Base-by-base conservation (phyloP, 2,329 filamentous ascomycete species). In the Didymella glomerata region DNA sequence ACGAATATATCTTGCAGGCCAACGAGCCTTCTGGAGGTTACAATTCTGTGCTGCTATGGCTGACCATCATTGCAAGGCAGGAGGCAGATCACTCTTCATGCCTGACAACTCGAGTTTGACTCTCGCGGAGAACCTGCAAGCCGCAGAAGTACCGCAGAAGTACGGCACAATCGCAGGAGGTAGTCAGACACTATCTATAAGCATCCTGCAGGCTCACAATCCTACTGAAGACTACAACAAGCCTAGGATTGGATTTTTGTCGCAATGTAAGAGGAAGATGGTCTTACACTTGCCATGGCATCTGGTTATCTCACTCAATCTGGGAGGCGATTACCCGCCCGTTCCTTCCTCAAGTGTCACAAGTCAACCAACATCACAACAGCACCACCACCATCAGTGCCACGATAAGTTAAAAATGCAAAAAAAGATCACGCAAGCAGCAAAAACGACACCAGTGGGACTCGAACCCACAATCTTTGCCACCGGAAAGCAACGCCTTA, bases 401-500 rank as follows among this genome's bases (percentile, higher is more conserved):
- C 16, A 8, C 7, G 16, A 8, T 2, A 38, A 5, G 1, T n/a
- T 7, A 38, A 2, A n/a, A 16, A 18, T 16, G 54, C 50, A 61
- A 64, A 67, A 64, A 67, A 66, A 63, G 30, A 34, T 13, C 14
- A 34, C 8, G 11, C 11, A 34, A 44, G 48, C 57, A 60, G 63
- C 58, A 56, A 50, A 49, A 63, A 22, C 75, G 76, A 78, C 74
- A 74, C 68, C 71, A 70, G 70, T 66, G 75, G 70, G 76, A 78
- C 77, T 78, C 76, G 76, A 78, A 78, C 76, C 70, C 75, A 68
- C 73, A 78, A 76, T 78, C 76, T 78, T 77, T 78, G 74, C 76
- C 76, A 78, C 76, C 76, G 76, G 76, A 78, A 78, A 78, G 76
- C 74, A 77, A 77, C 76, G 74, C 76, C 75, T 77, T 78, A 77